phyloP scores from a whole-genome alignment of 1,284 basidiomycete genomes.

The Spongispora temasekensis region DNA sequence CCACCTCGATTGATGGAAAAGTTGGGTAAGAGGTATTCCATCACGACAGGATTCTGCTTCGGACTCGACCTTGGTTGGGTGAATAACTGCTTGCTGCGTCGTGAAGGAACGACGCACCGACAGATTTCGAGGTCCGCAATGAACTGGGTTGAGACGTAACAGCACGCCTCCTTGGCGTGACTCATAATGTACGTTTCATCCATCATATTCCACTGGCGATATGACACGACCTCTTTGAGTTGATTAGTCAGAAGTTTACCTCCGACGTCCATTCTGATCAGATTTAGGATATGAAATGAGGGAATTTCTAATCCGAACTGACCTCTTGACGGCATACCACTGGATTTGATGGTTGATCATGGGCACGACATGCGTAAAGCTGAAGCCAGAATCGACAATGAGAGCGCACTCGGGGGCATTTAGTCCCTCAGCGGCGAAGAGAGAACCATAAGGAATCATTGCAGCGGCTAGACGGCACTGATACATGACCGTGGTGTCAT shows the following conservation, averaged over 20 bases:
- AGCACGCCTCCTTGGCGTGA: conserved; percentile 85
- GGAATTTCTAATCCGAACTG: conserved; percentile 20
- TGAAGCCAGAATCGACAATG: conserved; percentile 89
- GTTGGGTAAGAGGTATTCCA: conserved; percentile 90
- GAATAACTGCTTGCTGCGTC: conserved; percentile 16
- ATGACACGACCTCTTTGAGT: conserved; percentile 90
- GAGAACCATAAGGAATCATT: conserved; percentile 67
- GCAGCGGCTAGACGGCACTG: conserved; percentile 63
- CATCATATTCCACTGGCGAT: conserved; percentile 98
- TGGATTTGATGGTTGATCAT: conserved; percentile 73
- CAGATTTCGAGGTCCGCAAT: conserved; percentile 74
- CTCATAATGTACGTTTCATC: conserved; percentile 94
- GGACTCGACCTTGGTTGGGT: conserved; percentile 43
- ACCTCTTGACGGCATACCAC: conserved; percentile 84
- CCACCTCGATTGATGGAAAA: conserved; percentile 74
- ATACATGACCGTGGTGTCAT: conserved; percentile 17
- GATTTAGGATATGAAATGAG: conserved; percentile 22
- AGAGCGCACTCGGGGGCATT: conserved; percentile 76
- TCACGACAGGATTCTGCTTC: conserved; percentile 68
- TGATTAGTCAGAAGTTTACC: conserved; percentile 95
- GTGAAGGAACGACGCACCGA: conserved; percentile 54
- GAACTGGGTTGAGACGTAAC: conserved; percentile 83
- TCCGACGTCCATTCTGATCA: conserved; percentile 82
- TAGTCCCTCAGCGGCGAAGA: conserved; percentile 52
- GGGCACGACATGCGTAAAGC: conserved; percentile 91